These are phyloP conservation scores for Backusella parvicylindrica DNA, from an alignment of 192 early-diverging fungal genomes.

Conservation along the genomic window DNA sequence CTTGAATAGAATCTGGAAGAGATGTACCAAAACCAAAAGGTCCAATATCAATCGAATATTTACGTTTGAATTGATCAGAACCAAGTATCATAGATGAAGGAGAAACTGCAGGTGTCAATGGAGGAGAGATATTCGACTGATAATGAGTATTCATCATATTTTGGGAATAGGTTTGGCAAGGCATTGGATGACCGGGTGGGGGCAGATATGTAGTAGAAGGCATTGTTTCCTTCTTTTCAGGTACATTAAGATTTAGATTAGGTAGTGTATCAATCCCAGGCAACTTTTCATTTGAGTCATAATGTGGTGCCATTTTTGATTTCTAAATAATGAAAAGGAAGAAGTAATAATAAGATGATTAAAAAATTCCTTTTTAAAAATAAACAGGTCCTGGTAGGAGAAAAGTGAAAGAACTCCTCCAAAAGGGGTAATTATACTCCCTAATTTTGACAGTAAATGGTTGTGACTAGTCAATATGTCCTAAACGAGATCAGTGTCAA, in stretches of 20 bases:
- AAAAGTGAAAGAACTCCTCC: background rate
- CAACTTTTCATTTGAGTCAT: background rate
- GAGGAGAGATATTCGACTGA: conserved; percentile 12
- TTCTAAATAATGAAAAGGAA: conserved; percentile 4
- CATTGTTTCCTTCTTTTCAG: background rate
- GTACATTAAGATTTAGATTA: background rate
- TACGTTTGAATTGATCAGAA: background rate
- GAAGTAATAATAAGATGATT: background rate
- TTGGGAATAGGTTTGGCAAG: background rate
- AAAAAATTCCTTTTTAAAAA: conserved; percentile 4
- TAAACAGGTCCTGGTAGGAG: background rate
- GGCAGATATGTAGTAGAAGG: background rate
- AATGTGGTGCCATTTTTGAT: conserved; percentile 5
- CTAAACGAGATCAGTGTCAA: conserved; percentile 3
- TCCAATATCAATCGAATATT: background rate
- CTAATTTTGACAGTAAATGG: background rate
- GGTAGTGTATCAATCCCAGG: conserved; percentile 1
- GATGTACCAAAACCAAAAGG: background rate
- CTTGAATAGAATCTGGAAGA: background rate
- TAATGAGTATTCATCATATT: background rate
- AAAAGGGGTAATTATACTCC: background rate
- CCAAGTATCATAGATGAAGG: conserved; percentile 3
- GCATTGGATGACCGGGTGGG: background rate
- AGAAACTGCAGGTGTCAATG: conserved; percentile 14
- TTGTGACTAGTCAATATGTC: background rate